These are phyloP conservation scores for Tricharina praecox DNA, from an alignment of 495 filamentous ascomycete genomes.

Conservation along the genomic window DNA sequence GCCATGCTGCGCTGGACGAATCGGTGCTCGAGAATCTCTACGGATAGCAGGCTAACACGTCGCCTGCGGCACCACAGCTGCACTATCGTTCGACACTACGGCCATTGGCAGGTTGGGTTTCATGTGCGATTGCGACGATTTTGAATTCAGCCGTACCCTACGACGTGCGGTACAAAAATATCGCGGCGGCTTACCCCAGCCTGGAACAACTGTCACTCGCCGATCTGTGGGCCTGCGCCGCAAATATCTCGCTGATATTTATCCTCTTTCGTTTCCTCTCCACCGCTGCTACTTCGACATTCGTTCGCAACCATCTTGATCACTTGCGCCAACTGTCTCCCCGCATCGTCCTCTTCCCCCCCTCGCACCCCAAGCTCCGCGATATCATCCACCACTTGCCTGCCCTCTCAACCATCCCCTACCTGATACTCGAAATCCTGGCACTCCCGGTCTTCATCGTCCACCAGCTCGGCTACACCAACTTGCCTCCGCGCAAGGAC, in stretches of 20 bases:
- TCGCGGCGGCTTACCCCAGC: not conserved
- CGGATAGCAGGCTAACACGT: not conserved
- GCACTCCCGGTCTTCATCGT: not conserved
- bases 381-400: not conserved
- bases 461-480: not conserved
- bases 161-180: not conserved
- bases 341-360: not conserved
- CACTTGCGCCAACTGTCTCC: not conserved
- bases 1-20: constrained; percentile 4
- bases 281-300: not conserved
- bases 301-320: not conserved
- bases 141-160: not conserved
- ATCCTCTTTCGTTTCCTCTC: not conserved
- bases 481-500: not conserved
- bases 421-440: not conserved
- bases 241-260: not conserved
- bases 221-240: not conserved
- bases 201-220: not conserved
- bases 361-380: not conserved
- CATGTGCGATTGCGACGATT: not conserved
- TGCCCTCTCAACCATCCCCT: no score
- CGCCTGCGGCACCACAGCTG: not conserved
- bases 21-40: not conserved
- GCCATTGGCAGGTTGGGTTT: not conserved
- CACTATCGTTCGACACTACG: not conserved